Conservation (phyloP, 176 grass and related monocot species). For the Panicum miliaceum region DNA sequence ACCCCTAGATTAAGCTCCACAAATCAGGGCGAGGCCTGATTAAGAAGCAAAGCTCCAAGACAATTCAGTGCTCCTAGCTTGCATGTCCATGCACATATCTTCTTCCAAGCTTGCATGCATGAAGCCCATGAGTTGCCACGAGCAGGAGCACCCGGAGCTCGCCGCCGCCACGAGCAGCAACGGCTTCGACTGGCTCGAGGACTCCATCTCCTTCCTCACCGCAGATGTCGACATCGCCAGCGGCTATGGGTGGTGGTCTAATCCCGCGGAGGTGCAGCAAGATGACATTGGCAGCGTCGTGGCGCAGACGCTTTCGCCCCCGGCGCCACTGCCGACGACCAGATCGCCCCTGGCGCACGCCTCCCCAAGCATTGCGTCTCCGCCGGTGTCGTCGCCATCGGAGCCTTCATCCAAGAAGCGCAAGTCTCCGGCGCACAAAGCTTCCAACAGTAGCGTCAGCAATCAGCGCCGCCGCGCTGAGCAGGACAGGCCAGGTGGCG, state of each 20-base stretch:
- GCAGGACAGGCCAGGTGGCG: slow-evolving; percentile 19
- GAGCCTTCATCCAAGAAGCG: slow-evolving; percentile 51
- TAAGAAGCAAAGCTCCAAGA: slow-evolving; percentile 41
- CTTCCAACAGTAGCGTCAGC: slow-evolving; percentile 19
- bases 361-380: slow-evolving; percentile 42
- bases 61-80: slow-evolving; percentile 7
- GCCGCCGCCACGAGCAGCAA: slow-evolving; percentile 7
- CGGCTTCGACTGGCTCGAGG: slow-evolving; percentile 52
- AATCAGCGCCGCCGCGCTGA: slow-evolving; percentile 38
- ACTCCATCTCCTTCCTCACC: slow-evolving; percentile 57
- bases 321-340: slow-evolving; percentile 1
- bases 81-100: slow-evolving; percentile 37
- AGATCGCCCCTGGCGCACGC: neutral
- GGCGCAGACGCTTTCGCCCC: slow-evolving; percentile 55
- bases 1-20: slow-evolving; percentile 42
- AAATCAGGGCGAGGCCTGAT: slow-evolving; percentile 29
- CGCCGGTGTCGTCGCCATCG: slow-evolving; percentile 22
- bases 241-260: slow-evolving; percentile 50
- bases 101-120: slow-evolving; percentile 33
- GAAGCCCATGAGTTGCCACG: slow-evolving; percentile 50
- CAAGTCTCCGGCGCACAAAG: slow-evolving; percentile 37
- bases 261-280: slow-evolving; percentile 30
- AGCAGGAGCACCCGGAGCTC: slow-evolving; percentile 31
- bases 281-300: slow-evolving; percentile 59
- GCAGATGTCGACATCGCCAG: slow-evolving; percentile 40